Base-by-base conservation (phyloP, 1,139 yeast species). In the Ogataea hybrid region DNA sequence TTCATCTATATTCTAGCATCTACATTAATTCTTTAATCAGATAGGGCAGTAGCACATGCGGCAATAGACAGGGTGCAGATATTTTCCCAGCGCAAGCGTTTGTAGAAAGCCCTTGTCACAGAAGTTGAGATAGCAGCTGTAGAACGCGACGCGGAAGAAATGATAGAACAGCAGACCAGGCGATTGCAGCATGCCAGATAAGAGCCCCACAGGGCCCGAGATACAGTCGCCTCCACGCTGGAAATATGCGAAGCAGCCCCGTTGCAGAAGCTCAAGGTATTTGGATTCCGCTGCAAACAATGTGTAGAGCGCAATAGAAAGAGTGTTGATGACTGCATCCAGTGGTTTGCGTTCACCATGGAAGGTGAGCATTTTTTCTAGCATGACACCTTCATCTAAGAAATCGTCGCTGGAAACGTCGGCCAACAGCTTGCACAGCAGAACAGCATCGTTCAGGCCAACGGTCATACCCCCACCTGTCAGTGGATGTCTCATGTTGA, bases 401-500 rank as follows among this genome's bases (percentile, higher is more conserved):
- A 92, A 72, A 47, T 79, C 82, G 15, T 76, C 73, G 12, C 84
- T 80, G 38, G 69, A 53, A 39, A 71, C 61, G 36, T 84, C 79
- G 22, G 80, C 76, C 37, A 88, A 67, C 28, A 83, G 65, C 49
- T 72, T 73, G 18, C 85, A 75, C 54, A 85, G 68, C 46, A 84
- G 62, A 14, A 74, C 88, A 5, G 90, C 92, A 61, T 92, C 99
- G 59, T 81, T 85, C 48, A 94, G 71, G 0, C 97, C 97, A 33
- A 92, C 98, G 10, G 97, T 90, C 99, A 92, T 92, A 47, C 99
- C 99, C 46, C 98, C 98, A 35, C 99, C 99, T 1, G 98, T 92
- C 50, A 92, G 74, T 15, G 99, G 99, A 63, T 92, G 99, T 61
- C 99, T 78, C 97, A 92, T 92, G 63, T 92, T 92, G 58, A 90